Evolutionary conservation across 306 rosid species (phyloP).

Genomic region (Cucurbita argyrosperma): DNA sequence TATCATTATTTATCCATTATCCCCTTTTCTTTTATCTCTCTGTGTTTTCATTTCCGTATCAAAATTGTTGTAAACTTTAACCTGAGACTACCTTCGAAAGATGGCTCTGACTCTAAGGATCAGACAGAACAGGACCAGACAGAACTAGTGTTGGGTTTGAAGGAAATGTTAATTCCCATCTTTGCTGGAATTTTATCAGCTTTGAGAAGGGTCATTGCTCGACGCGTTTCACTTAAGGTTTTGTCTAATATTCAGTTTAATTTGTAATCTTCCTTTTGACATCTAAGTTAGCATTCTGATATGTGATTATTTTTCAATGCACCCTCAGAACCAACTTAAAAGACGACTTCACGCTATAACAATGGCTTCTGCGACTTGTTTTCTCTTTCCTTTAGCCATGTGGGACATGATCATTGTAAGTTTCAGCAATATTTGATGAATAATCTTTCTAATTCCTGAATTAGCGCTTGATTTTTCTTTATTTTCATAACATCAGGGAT

Average conservation of each 20-base stretch:
- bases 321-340: slow-evolving; percentile 84
- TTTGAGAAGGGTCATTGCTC: slow-evolving; percentile 82
- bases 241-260: slow-evolving; percentile 9
- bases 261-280: background rate
- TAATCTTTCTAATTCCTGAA: slow-evolving; percentile 4
- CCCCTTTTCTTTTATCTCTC: background rate
- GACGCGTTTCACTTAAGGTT: slow-evolving; percentile 94
- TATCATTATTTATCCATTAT: background rate
- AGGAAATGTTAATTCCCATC: slow-evolving; percentile 60
- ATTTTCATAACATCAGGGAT: slow-evolving; percentile 35
- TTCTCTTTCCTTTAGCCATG: slow-evolving; percentile 94
- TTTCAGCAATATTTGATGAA: slow-evolving; percentile 8
- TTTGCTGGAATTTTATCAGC: slow-evolving; percentile 82
- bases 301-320: slow-evolving; percentile 14
- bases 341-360: slow-evolving; percentile 88
- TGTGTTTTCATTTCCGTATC: background rate
- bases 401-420: slow-evolving; percentile 89
- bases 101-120: slow-evolving; percentile 42
- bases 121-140: slow-evolving; percentile 43
- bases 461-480: slow-evolving; percentile 3
- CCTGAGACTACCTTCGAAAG: slow-evolving; percentile 59
- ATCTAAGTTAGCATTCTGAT: slow-evolving; percentile 5
- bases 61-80: slow-evolving; percentile 42
- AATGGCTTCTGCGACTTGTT: slow-evolving; percentile 90
- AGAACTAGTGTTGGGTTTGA: slow-evolving; percentile 57